These are phyloP conservation scores for Pleurotus tuoliensis DNA, from an alignment of 768 basidiomycete genomes.

Conservation along the genomic window DNA sequence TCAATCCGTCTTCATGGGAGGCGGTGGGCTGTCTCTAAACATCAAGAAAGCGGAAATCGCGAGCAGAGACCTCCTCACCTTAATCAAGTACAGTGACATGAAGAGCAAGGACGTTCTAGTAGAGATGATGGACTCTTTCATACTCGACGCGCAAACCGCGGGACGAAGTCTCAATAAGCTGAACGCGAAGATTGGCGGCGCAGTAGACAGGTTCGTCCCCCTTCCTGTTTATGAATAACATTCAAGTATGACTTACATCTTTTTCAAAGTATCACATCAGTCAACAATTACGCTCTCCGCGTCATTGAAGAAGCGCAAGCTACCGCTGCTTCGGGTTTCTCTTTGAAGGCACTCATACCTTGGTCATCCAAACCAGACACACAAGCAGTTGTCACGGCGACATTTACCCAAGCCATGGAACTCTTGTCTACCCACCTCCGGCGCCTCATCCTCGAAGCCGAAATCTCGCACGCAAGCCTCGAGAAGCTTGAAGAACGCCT, in stretches of 20 bases:
- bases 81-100: conserved; percentile 62
- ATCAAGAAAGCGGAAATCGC: conserved; percentile 80
- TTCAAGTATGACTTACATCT: conserved; percentile 2
- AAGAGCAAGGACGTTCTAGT: conserved; percentile 56
- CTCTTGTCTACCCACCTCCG: conserved; percentile 48
- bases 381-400: conserved; percentile 41
- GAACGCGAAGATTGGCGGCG: conserved; percentile 63
- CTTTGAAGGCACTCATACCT: conserved; percentile 35
- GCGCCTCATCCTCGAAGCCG: conserved; percentile 65
- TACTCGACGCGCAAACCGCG: conserved; percentile 56
- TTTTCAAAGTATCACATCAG: conserved; percentile 56
- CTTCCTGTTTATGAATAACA: neutral
- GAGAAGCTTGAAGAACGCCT: conserved; percentile 62
- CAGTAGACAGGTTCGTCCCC: conserved; percentile 64
- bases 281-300: conserved; percentile 67
- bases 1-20: conserved; percentile 44
- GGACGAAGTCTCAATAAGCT: conserved; percentile 59
- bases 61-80: conserved; percentile 58
- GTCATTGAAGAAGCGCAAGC: conserved; percentile 45
- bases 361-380: conserved; percentile 32
- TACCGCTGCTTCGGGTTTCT: conserved; percentile 27
- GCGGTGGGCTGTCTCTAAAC: conserved; percentile 57
- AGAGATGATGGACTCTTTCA: conserved; percentile 48
- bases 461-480: conserved; percentile 50
- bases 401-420: conserved; percentile 63